These are phyloP conservation scores for Fusarium sp. DNA, from an alignment of 2,329 filamentous ascomycete species.

Conservation along the genomic window DNA sequence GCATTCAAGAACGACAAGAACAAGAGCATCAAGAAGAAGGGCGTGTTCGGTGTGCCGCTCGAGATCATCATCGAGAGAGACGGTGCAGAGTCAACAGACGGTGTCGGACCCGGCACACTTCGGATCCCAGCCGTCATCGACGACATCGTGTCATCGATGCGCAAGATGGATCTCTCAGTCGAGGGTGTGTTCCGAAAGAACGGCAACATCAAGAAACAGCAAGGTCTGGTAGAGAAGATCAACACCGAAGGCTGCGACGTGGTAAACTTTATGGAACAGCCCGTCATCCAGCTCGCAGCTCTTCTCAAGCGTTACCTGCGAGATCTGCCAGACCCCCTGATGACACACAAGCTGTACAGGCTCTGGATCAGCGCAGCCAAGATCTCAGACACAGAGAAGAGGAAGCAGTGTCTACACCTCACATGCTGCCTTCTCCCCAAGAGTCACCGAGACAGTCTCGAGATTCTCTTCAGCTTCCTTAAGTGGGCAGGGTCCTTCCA, in stretches of 20 bases:
- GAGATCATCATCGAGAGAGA: slow-evolving; percentile 92
- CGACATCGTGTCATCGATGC: slow-evolving; percentile 92
- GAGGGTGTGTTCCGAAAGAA: slow-evolving; percentile 99
- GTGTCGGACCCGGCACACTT: slow-evolving; percentile 90
- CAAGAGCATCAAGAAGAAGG: slow-evolving; percentile 88
- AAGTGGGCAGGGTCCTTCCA: slow-evolving; percentile 99
- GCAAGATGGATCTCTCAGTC: slow-evolving; percentile 98
- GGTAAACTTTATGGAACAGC: slow-evolving; percentile 88
- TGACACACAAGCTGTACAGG: slow-evolving; percentile 94
- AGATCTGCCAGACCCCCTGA: slow-evolving; percentile 91
- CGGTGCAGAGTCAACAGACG: slow-evolving; percentile 96
- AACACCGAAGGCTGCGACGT: slow-evolving; percentile 87
- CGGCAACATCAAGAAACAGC: slow-evolving; percentile 94
- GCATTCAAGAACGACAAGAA: slow-evolving; percentile 89
- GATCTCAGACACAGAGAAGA: slow-evolving; percentile 83
- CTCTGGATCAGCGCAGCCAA: slow-evolving; percentile 93
- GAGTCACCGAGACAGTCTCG: slow-evolving; percentile 90
- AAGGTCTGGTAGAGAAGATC: slow-evolving; percentile 86
- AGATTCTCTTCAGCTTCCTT: slow-evolving; percentile 94
- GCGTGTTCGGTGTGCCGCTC: slow-evolving; percentile 89
- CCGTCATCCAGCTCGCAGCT: slow-evolving; percentile 92
- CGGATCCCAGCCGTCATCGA: slow-evolving; percentile 96
- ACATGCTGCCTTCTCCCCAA: slow-evolving; percentile 94
- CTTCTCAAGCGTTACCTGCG: slow-evolving; percentile 95
- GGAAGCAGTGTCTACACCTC: slow-evolving; percentile 87